Conservation (phyloP, 2,329 filamentous ascomycete genomes). For the Ophiocordyceps robertsii region DNA sequence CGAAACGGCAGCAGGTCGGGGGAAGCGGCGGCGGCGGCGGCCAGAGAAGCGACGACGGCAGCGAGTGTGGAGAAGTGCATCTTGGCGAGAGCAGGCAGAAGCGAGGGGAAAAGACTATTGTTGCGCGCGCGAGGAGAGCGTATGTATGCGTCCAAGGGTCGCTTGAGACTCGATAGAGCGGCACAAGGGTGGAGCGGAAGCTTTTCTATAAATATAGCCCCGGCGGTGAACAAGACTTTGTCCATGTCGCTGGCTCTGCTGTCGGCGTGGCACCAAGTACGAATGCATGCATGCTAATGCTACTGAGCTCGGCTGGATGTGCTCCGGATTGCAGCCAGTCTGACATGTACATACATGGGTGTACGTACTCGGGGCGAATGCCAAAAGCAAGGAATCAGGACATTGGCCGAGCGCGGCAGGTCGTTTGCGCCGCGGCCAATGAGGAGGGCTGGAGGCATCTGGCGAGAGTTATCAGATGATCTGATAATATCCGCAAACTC, state of each 20-base stretch:
- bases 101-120: not conserved
- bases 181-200: no score
- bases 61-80: not conserved
- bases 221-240: no score
- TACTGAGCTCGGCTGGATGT: no score
- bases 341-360: no score
- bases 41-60: not conserved
- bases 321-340: no score
- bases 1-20: not conserved
- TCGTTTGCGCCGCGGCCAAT: not conserved
- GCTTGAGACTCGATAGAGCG: no score
- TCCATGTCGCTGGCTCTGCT: no score
- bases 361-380: no score
- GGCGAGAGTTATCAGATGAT: constrained; percentile 14
- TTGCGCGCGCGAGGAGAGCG: not conserved
- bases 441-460: constrained; percentile 7
- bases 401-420: not conserved
- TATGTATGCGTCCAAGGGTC: not conserved
- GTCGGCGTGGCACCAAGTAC: no score
- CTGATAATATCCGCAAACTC: constrained; percentile 5
- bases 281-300: no score
- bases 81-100: not conserved
- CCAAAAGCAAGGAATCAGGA: no score
- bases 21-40: not conserved
- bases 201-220: no score